Conservation (phyloP, 176 grass and related monocot genomes). For the Secale cereale region DNA sequence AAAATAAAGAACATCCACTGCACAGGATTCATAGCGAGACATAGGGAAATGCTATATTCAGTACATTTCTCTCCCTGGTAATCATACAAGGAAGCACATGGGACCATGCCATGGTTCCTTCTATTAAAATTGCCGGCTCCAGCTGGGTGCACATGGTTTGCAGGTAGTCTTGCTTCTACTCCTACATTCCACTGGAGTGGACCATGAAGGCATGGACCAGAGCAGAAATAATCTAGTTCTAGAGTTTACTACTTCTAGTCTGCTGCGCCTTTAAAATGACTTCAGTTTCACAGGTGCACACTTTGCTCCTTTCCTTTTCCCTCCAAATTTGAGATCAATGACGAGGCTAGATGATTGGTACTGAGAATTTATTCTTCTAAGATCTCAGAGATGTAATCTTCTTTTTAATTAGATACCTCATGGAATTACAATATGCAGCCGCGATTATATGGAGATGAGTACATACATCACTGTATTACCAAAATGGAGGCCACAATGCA, state of each 20-base stretch:
- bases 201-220: constrained; percentile 25
- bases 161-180: constrained; percentile 37
- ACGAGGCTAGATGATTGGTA: background rate
- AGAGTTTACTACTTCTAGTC: background rate
- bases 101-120: constrained; percentile 22
- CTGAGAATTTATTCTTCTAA: background rate
- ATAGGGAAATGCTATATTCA: constrained; percentile 22
- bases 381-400: background rate
- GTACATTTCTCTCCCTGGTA: constrained; percentile 4
- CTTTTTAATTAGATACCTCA: constrained; percentile 9
- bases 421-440: constrained; percentile 14
- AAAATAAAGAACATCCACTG: constrained; percentile 23
- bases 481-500: constrained; percentile 76
- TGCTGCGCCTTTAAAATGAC: constrained; percentile 27
- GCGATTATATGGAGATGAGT: constrained; percentile 7
- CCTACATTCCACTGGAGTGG: constrained; percentile 35
- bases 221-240: constrained; percentile 7
- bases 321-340: constrained; percentile 16
- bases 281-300: background rate
- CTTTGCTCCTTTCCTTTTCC: background rate
- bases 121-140: constrained; percentile 10
- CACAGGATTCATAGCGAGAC: constrained; percentile 7
- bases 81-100: constrained; percentile 31
- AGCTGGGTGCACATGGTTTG: constrained; percentile 39
- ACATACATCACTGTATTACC: constrained; percentile 62